Evolutionary conservation across 495 filamentous ascomycete species (phyloP).

Genomic region (Tuber umbilicatum): DNA sequence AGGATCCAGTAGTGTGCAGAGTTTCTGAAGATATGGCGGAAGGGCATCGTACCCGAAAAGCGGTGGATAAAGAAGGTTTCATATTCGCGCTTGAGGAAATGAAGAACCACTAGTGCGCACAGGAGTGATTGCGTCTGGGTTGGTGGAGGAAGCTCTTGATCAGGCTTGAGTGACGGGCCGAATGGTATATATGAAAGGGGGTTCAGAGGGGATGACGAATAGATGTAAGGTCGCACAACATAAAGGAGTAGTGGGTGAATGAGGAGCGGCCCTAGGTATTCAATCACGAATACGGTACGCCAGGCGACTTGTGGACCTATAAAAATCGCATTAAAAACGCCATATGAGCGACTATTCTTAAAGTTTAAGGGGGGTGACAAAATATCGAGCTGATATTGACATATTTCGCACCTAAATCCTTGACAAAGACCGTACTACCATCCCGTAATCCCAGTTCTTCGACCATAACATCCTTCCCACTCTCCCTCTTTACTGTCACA

Average conservation of each 20-base stretch:
- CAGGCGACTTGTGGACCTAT: constrained; percentile 84
- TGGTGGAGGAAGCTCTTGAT: constrained; percentile 42
- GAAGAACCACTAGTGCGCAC: constrained; percentile 62
- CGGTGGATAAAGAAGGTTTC: constrained; percentile 93
- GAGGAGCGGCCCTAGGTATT: constrained; percentile 90
- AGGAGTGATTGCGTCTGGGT: constrained; percentile 62
- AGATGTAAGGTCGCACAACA: constrained; percentile 65
- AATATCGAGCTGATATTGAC: constrained; percentile 2
- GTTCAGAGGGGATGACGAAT: constrained; percentile 51
- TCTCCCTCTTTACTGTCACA: constrained; percentile 62
- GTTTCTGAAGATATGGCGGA: constrained; percentile 82
- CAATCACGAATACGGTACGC: constrained; percentile 88
- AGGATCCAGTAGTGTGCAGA: constrained; percentile 83
- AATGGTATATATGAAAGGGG: constrained; percentile 43
- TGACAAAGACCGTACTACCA: constrained; percentile 71
- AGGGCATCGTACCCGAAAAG: constrained; percentile 93
- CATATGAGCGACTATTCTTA: not conserved
- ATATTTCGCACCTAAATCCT: constrained; percentile 73
- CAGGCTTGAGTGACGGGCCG: constrained; percentile 43
- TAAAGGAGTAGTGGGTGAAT: constrained; percentile 70
- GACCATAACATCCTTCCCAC: constrained; percentile 55
- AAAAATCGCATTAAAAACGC: constrained; percentile 6
- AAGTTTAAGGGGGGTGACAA: not conserved
- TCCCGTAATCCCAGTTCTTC: constrained; percentile 60
- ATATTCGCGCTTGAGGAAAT: constrained; percentile 92